A percentile compares a stretch with the other conserved stretches of the same genome.
Conservation (phyloP, 2,329 filamentous ascomycete genomes). For the Zymoseptoria ardabiliae region DNA sequence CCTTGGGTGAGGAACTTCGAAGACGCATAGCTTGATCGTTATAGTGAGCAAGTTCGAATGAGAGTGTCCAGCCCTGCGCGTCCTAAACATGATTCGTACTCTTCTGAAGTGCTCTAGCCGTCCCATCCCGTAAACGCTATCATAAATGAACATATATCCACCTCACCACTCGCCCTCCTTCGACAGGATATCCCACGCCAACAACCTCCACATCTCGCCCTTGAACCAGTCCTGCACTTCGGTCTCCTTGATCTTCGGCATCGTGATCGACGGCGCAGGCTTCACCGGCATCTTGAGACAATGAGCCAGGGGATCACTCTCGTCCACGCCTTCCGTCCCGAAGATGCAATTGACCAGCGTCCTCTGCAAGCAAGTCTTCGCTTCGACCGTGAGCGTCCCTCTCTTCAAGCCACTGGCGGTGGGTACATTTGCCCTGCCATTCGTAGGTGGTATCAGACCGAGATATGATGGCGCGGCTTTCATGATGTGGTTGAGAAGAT, state of each 20-base stretch:
- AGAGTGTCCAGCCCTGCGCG: neutral
- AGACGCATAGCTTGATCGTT: too few species aligned
- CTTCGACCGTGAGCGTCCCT: conserved; percentile 29
- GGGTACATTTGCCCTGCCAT: conserved; percentile 21
- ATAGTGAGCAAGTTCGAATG: neutral
- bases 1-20: too few species aligned
- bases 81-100: too few species aligned
- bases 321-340: conserved; percentile 18
- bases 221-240: conserved; percentile 48
- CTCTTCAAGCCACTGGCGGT: conserved; percentile 25
- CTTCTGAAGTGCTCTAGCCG: too few species aligned
- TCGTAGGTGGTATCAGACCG: conserved; percentile 11
- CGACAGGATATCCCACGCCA: conserved; percentile 50
- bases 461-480: conserved; percentile 33
- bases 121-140: conserved; percentile 1
- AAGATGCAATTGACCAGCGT: conserved; percentile 41
- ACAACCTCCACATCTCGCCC: conserved; percentile 48
- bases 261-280: conserved; percentile 16
- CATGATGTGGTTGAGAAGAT: conserved; percentile 36
- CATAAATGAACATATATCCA: neutral
- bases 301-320: conserved; percentile 35
- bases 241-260: conserved; percentile 33
- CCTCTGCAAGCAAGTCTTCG: conserved; percentile 38
- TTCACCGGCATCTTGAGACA: conserved; percentile 35
- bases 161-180: conserved; percentile 13